Base-by-base conservation (phyloP, 176 grass and related monocot species). In the Oryza australiensis region DNA sequence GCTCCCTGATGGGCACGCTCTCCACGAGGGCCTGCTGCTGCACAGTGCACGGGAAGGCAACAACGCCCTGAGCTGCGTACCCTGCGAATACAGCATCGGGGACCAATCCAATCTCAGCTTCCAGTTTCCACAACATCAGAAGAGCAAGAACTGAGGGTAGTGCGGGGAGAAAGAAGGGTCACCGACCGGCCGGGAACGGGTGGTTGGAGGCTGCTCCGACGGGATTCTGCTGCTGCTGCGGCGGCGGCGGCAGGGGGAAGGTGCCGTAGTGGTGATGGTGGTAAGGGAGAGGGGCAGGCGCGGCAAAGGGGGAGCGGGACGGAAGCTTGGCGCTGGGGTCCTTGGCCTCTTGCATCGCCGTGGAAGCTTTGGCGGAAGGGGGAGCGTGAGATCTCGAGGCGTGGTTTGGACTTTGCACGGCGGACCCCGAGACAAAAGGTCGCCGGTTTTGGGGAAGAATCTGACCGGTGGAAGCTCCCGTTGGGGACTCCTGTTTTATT, bases 11-110 rank as follows among this genome's bases (percentile, higher is more conserved):
- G 33, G 82, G 81, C 16, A 91, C 27, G 65, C 89, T 81, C 26
- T 91, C 89, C 26, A 77, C 89, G 16, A 87, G 37, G n/a, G 78
- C 69, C 67, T 87, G 88, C 64, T 89, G 83, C 77, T 86, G 78
- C 43, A 37, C 66, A 2, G 53, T 8, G 68, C 28, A 63, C 59
- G 78, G 79, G 27, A 63, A 62, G 26, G 79, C 86, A 35, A 73
- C 69, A 14, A 74, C 69, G 62, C 81, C 29, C 68, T 79, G 34
- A 60, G 68, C 45, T 3, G 27, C 8, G 10, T 55, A 68, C 34
- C 81, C 81, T 88, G 75, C 27, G 30, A 5, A 79, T 9, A 72
- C 64, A 15, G 0, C 26, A 33, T 7, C 27, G 23, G 9, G 46
- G 74, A 15, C 12, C 59, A 71, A 45, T 49, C 68, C 42, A 68